Conservation (phyloP, 176 grass and related monocot genomes). For the Panicum miliaceum region DNA sequence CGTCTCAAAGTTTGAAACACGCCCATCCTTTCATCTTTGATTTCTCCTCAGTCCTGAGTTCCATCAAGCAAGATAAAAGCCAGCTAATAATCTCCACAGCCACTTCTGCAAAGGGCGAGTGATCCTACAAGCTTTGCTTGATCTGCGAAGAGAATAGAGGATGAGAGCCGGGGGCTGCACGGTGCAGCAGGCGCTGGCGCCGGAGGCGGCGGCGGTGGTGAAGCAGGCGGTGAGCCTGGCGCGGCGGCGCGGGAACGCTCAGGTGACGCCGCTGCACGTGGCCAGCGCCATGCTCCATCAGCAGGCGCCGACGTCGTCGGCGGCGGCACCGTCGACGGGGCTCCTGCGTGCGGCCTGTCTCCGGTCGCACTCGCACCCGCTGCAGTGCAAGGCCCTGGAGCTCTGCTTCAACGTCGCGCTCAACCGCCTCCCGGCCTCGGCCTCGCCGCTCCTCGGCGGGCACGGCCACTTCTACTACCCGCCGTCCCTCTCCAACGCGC, state of each 20-base stretch:
- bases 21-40: neutral
- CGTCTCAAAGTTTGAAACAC: neutral
- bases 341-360: slow-evolving; percentile 75
- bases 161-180: slow-evolving; percentile 79
- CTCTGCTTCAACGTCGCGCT: slow-evolving; percentile 93
- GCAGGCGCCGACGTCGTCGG: neutral
- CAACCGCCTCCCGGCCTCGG: slow-evolving; percentile 72
- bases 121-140: neutral
- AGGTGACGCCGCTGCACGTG: slow-evolving; percentile 90
- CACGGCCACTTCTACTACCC: slow-evolving; percentile 58
- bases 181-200: slow-evolving; percentile 71
- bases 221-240: slow-evolving; percentile 84
- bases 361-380: slow-evolving; percentile 78
- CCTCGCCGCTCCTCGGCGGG: slow-evolving; percentile 47
- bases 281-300: slow-evolving; percentile 76
- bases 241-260: slow-evolving; percentile 68
- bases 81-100: neutral
- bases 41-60: neutral
- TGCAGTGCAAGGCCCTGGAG: slow-evolving; percentile 87
- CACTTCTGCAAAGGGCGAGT: neutral
- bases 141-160: neutral
- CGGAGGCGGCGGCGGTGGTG: slow-evolving; percentile 61
- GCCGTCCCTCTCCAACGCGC: slow-evolving; percentile 80
- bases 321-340: slow-evolving; percentile 31
- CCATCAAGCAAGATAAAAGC: neutral